Conservation (phyloP, 2,329 filamentous ascomycete genomes). For the Colletotrichum kahawae region DNA sequence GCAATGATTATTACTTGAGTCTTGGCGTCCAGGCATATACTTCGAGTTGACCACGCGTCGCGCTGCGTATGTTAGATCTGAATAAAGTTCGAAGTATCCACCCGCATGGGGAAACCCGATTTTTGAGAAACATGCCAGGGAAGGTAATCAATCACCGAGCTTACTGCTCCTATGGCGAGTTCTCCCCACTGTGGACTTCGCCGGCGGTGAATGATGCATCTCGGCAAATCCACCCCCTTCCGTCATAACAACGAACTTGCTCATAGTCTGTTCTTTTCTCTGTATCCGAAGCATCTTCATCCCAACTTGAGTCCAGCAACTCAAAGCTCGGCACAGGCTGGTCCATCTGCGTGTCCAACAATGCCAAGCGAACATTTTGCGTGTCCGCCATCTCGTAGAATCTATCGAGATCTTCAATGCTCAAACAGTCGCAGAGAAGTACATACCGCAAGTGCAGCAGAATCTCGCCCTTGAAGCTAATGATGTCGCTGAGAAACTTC, state of each 20-base stretch:
- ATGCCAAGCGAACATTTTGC: background rate
- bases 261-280: background rate
- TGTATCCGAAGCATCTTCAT: rapidly evolving
- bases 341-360: background rate
- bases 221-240: background rate
- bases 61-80: background rate
- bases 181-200: background rate
- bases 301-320: background rate
- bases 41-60: background rate
- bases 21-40: background rate
- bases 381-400: background rate
- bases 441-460: background rate
- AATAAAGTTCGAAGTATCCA: background rate
- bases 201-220: background rate
- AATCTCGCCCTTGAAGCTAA: background rate
- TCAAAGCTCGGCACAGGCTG: background rate
- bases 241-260: background rate
- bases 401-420: background rate
- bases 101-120: background rate
- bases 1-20: background rate
- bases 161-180: background rate
- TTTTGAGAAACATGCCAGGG: background rate
- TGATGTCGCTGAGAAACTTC: background rate
- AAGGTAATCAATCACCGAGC: no score
- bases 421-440: background rate